Base-by-base conservation (phyloP, 257 asterid genomes). In the Echites panduratus region DNA sequence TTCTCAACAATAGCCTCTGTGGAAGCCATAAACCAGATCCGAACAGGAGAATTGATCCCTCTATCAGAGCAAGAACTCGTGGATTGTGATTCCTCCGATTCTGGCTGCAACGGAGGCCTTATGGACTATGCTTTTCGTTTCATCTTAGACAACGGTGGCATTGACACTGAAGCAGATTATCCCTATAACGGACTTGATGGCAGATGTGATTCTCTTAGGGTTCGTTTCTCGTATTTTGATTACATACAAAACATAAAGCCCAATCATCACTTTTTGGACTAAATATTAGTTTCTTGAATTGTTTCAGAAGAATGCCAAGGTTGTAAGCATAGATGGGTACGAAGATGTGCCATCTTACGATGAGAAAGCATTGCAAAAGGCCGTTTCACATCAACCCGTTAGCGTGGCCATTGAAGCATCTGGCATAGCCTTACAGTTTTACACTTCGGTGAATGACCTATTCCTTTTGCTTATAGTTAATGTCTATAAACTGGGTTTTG, bases 341-440 rank as follows among this genome's bases (percentile, higher is more conserved):
- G 97, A 90, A 82, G 97, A 90, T 26, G 92, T 87, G 59, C 96
- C 95, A 0, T 75, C 81, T 40, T 70, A 71, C 63, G 71, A 80
- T 47, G 98, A 90, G 88, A 86, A 75, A 70, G 87, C 96, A 14
- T 64, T 89, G 79, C 84, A 87, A 66, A 90, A 88, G 83, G 97
- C 98, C 0, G 95, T 90, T 5, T 89, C 96, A 4, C 87, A 87
- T 87, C 98, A 90, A n/a, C 98, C 97, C 9, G 86, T 90, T 40
- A 85, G 93, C 73, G 87, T 88, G 7, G 98, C 91, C 0, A 93
- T 90, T 64, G 98, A 93, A 78, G 98, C 96, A 32, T 85, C 97
- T 1, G 92, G 96, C 35, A 67, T 88, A 77, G 91, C 94, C 58
- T 80, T 93, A 66, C 98, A 93, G 19, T 88, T 78, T 80, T 90